Percentiles rank a stretch among this genome's conserved stretches.
These are phyloP conservation scores for Dictyostelium purpureum DNA, from an alignment of 78 protist species.

Conservation along the genomic window DNA sequence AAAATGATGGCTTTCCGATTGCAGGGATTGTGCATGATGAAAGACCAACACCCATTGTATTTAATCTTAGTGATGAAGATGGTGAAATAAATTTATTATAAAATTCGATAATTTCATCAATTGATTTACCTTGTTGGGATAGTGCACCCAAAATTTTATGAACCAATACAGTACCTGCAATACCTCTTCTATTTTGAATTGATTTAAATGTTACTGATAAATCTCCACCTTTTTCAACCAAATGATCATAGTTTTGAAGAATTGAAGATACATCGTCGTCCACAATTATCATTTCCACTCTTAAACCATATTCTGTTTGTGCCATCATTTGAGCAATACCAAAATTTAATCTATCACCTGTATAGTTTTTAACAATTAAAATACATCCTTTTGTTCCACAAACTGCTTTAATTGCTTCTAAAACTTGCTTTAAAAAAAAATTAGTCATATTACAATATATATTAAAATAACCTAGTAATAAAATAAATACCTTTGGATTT, in stretches of 20 bases:
- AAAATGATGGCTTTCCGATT: slow-evolving; percentile 37
- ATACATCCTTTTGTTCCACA: slow-evolving; percentile 45
- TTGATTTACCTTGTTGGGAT: slow-evolving; percentile 44
- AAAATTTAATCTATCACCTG: slow-evolving; percentile 86
- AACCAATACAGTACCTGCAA: slow-evolving; percentile 86
- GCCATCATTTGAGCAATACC: slow-evolving; percentile 75
- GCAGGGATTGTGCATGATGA: slow-evolving; percentile 81
- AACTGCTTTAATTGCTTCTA: slow-evolving; percentile 75
- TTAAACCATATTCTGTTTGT: neutral
- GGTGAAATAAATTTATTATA: neutral
- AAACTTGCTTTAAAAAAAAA: no score
- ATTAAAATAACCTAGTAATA: no score
- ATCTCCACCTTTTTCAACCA: neutral
- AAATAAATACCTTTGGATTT: no score
- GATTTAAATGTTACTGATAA: neutral
- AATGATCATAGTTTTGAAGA: neutral
- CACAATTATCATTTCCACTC: slow-evolving; percentile 68
- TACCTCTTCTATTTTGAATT: slow-evolving; percentile 59
- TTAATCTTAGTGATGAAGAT: neutral
- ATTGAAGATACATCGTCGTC: slow-evolving; percentile 77
- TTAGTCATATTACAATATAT: no score
- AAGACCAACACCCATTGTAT: slow-evolving; percentile 59
- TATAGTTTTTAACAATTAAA: slow-evolving; percentile 84
- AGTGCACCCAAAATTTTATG: slow-evolving; percentile 85
- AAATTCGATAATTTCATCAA: slow-evolving; percentile 18